Evolutionary conservation across 2,329 filamentous ascomycete genomes (phyloP).

Genomic region (Ophiostoma himal-ulmi): DNA sequence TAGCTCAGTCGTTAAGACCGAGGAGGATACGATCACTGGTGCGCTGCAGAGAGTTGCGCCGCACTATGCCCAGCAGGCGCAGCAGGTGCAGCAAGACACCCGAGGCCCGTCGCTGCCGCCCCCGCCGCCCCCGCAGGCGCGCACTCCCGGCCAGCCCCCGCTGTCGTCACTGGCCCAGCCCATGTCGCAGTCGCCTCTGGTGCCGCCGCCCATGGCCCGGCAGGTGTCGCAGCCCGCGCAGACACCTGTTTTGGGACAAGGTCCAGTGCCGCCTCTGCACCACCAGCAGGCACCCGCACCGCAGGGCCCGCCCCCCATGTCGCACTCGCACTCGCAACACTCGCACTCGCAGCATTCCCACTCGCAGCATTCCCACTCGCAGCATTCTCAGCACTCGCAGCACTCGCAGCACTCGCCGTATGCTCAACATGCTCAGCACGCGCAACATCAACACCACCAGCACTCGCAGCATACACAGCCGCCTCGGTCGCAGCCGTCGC

Average conservation of each 20-base stretch:
- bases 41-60: slow-evolving; percentile 21
- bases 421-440: neutral
- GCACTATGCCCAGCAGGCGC: slow-evolving; percentile 16
- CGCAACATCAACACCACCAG: neutral
- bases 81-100: neutral
- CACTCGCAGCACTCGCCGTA: slow-evolving; percentile 12
- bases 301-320: neutral
- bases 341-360: neutral
- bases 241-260: neutral
- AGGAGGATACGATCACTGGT: slow-evolving; percentile 23
- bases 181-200: slow-evolving; percentile 12
- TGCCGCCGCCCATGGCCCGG: slow-evolving; percentile 5
- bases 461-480: slow-evolving; percentile 8
- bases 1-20: slow-evolving; percentile 22
- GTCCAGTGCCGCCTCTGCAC: neutral
- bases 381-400: neutral
- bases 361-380: neutral
- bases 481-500: slow-evolving; percentile 13
- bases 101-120: slow-evolving; percentile 19
- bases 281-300: neutral
- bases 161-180: slow-evolving; percentile 9
- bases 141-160: slow-evolving; percentile 1
- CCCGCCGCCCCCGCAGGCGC: slow-evolving; percentile 22
- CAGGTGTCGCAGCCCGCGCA: neutral
- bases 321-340: neutral